phyloP scores from a whole-genome alignment of 164 flowering plant species.

The Macadamia tetraphylla region DNA sequence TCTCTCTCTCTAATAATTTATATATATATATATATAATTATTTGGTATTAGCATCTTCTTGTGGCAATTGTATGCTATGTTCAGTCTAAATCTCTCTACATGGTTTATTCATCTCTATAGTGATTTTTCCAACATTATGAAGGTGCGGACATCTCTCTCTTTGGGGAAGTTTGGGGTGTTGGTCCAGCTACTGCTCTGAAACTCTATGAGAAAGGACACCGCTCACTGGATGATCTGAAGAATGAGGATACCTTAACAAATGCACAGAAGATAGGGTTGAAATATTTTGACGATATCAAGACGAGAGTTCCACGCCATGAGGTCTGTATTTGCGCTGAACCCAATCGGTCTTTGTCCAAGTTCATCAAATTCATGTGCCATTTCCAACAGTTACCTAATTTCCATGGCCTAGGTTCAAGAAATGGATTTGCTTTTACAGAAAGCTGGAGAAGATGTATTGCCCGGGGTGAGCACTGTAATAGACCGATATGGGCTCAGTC shows the following conservation, averaged over 20 bases:
- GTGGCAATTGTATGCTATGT: too few relatives aligned
- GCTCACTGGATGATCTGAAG: constrained; percentile 73
- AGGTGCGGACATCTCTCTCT: constrained; percentile 72
- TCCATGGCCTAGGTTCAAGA: constrained; percentile 59
- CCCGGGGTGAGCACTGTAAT: constrained; percentile 59
- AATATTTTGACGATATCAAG: constrained; percentile 84
- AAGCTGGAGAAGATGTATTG: constrained; percentile 65
- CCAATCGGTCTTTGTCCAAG: background rate
- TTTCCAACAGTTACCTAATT: background rate
- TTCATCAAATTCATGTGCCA: constrained; percentile 1
- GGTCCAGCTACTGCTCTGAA: constrained; percentile 96
- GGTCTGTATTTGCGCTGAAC: constrained; percentile 29
- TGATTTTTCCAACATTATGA: too few relatives aligned
- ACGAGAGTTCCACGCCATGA: constrained; percentile 81
- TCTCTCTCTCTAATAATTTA: too few relatives aligned
- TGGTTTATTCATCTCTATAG: too few relatives aligned
- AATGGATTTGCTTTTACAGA: constrained; percentile 76
- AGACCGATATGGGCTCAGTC: too few relatives aligned
- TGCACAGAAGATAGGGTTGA: constrained; percentile 75
- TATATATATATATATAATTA: too few relatives aligned
- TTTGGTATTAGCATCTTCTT: too few relatives aligned
- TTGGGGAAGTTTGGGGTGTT: constrained; percentile 98
- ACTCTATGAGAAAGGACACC: constrained; percentile 83
- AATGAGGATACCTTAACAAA: constrained; percentile 67
- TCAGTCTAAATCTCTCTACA: too few relatives aligned